Evolutionary conservation across 1,284 basidiomycete species (phyloP), one percentile per base, ranked within the genome.

Genomic region (Kalmanozyma brasiliensis): DNA sequence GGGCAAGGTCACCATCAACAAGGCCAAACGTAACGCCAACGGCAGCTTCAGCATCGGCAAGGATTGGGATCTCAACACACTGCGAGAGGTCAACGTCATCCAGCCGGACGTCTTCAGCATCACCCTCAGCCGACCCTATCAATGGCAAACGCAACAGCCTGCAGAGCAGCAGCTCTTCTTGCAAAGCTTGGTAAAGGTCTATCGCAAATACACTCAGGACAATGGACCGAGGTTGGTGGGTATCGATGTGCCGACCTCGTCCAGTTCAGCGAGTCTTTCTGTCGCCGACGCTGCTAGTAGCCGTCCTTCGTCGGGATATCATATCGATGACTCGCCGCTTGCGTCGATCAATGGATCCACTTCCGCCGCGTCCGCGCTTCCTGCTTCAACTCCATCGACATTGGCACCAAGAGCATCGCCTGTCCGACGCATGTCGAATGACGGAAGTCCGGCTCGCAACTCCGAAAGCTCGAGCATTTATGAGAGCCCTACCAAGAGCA

Each of bases 41-140:
- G 91, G 92, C 34, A 89, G 91, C 0, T 98, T 96, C 84, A 97
- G 94, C 19, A 92, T 97, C 52, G 96, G 96, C 20, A 99, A 99
- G 85, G 94, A 94, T 9, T 99, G 96, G 96, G 88, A 86, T 66
- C 83, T 98, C 37, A 84, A 88, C 43, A 93, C 95, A 80, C 86
- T 98, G 68, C 86, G 90, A 52, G 88, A 85, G 30, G 82, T 98
- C 42, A 89, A 94, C 69, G 89, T 94, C 38, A 72, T 88, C 32
- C 70, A 78, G 49, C 71, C 77, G n/a, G 63, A 74, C 37, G 29
- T 70, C 3, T 79, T 81, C 42, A 68, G 69, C 24, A 58, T 82
- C 23, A 75, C 79, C 8, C 62, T 82, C 3, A 49, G 78, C 2
- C 40, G 77, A 14, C 56, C 78, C 5, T 78, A 81, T 42, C 60